Evolutionary conservation across 1,139 yeast genomes (phyloP).

Genomic region (Geotrichum cucujoidarum): DNA sequence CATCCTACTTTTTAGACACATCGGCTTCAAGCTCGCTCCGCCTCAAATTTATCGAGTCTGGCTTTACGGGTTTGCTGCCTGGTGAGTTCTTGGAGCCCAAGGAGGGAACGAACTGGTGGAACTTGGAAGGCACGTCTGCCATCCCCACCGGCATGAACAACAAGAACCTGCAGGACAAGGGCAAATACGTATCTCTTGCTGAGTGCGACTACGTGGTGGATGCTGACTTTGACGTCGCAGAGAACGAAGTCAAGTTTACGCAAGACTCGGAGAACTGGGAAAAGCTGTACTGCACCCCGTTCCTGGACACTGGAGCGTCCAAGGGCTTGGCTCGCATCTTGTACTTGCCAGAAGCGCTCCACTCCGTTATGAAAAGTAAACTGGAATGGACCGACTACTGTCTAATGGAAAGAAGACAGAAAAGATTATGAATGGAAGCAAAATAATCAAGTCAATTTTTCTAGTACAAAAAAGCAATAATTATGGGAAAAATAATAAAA

Average conservation of each 20-base stretch:
- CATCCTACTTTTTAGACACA: constrained; percentile 71
- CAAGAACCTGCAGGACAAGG: constrained; percentile 45
- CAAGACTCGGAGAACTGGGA: constrained; percentile 34
- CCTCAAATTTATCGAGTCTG: constrained; percentile 63
- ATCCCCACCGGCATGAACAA: constrained; percentile 70
- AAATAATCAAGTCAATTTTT: neutral
- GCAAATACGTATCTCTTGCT: constrained; percentile 27
- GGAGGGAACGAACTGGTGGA: constrained; percentile 26
- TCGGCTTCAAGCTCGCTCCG: constrained; percentile 41
- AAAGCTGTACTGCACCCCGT: constrained; percentile 34
- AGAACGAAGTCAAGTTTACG: constrained; percentile 25
- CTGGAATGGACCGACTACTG: constrained; percentile 33
- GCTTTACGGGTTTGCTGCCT: constrained; percentile 83
- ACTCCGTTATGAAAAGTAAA: constrained; percentile 23
- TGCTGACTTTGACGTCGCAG: constrained; percentile 27
- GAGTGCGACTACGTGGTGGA: constrained; percentile 39
- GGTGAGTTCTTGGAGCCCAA: constrained; percentile 65
- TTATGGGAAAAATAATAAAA: constrained; percentile 1
- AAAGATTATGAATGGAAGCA: neutral
- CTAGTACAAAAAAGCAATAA: neutral
- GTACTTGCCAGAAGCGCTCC: constrained; percentile 35
- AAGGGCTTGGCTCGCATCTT: constrained; percentile 41
- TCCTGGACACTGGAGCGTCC: constrained; percentile 39
- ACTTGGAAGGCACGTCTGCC: constrained; percentile 35
- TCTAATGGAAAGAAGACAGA: constrained; percentile 21